phyloP scores from a whole-genome alignment of 2,329 filamentous ascomycete genomes.

The Stemphylium beticola region DNA sequence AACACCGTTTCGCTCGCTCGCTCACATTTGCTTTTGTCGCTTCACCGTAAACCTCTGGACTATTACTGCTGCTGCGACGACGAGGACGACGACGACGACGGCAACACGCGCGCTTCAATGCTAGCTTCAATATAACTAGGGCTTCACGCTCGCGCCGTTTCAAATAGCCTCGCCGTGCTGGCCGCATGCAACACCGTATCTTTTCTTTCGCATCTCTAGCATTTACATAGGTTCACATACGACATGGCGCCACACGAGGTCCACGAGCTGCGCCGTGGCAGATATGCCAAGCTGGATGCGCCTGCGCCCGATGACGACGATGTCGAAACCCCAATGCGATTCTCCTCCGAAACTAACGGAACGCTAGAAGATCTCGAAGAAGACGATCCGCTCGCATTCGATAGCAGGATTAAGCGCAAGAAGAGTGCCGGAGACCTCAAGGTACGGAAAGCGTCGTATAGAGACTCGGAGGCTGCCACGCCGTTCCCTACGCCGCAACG shows the following conservation, averaged over 20 bases:
- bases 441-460: constrained; percentile 40
- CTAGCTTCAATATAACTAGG: constrained; percentile 13
- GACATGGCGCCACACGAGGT: constrained; percentile 39
- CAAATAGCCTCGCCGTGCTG: constrained; percentile 7
- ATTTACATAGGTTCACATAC: neutral
- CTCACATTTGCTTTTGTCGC: neutral
- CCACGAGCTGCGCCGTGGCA: constrained; percentile 47
- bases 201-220: neutral
- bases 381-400: constrained; percentile 54
- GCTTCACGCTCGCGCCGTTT: constrained; percentile 21
- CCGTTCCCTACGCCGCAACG: constrained; percentile 18
- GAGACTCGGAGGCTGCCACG: constrained; percentile 37
- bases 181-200: neutral
- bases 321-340: constrained; percentile 41
- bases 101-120: constrained; percentile 8
- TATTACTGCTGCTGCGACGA: neutral
- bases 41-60: neutral
- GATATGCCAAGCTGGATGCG: constrained; percentile 47
- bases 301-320: constrained; percentile 42
- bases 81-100: neutral
- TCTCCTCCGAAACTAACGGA: constrained; percentile 45
- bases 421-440: constrained; percentile 46
- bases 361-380: constrained; percentile 53
- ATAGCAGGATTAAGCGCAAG: constrained; percentile 51
- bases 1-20: neutral